Evolutionary conservation across 345 rosid genomes (phyloP).

Genomic region (Tarenaya hassleriana): DNA sequence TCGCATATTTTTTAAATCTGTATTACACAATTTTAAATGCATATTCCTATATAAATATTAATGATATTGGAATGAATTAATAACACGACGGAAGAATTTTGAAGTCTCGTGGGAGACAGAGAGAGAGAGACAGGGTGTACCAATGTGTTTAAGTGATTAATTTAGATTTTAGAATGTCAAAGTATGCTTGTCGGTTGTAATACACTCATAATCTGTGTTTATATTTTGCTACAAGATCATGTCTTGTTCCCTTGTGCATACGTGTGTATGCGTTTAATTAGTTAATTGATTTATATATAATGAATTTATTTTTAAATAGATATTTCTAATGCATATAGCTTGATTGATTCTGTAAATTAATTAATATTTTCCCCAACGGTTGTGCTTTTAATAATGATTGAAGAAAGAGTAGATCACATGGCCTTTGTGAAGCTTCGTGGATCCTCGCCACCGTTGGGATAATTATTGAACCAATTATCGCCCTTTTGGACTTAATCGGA

Average conservation of each 20-base stretch:
- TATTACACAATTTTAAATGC: too few relatives aligned
- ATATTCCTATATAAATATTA: too few relatives aligned
- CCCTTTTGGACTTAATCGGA: constrained; percentile 25
- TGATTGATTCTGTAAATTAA: constrained; percentile 4
- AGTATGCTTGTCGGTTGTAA: constrained; percentile 26
- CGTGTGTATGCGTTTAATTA: constrained; percentile 14
- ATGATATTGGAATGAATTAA: too few relatives aligned
- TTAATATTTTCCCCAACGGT: background rate
- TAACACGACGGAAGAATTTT: too few relatives aligned
- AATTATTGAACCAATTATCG: constrained; percentile 19
- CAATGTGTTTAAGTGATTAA: too few relatives aligned
- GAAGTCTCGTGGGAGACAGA: too few relatives aligned
- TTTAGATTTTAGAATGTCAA: constrained; percentile 20
- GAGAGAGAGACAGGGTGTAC: too few relatives aligned
- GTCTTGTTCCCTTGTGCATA: constrained; percentile 6
- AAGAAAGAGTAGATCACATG: constrained; percentile 23
- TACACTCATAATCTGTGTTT: constrained; percentile 19
- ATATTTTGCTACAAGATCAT: constrained; percentile 16
- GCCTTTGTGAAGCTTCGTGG: constrained; percentile 30
- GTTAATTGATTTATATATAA: background rate
- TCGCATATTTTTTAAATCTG: too few relatives aligned
- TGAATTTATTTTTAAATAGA: background rate
- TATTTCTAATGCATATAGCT: constrained; percentile 1
- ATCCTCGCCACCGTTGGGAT: constrained; percentile 20
- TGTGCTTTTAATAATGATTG: background rate